A percentile compares a stretch with the other conserved stretches of the same genome.
phyloP scores from a whole-genome alignment of 139 green algal genomes.

The Chlorella ohadii region DNA sequence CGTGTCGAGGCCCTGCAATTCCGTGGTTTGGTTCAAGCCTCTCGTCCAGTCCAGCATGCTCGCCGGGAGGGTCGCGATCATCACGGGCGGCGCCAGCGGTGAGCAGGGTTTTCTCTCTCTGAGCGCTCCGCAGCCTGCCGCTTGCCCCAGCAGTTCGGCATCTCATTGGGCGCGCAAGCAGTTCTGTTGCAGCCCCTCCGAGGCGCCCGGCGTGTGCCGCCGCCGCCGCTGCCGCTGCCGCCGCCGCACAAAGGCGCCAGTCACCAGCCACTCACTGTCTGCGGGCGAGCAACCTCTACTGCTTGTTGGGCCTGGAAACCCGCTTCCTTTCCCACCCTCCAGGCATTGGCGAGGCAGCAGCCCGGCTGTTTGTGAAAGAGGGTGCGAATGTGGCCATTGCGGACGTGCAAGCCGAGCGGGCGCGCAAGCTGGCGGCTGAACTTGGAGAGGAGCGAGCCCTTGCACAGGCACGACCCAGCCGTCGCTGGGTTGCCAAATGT shows the following conservation, averaged over 20 bases:
- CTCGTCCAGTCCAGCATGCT: not conserved
- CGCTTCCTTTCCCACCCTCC: not conserved
- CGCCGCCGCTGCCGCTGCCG: not conserved
- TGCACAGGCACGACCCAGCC: not conserved
- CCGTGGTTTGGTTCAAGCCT: too few species aligned
- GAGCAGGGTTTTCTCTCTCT: not conserved
- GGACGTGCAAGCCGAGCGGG: not conserved
- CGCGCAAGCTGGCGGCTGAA: not conserved
- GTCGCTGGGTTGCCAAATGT: too few species aligned
- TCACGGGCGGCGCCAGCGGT: not conserved
- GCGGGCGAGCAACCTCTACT: not conserved
- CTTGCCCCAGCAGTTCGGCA: too few species aligned
- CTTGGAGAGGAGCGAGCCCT: not conserved
- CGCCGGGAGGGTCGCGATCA: not conserved
- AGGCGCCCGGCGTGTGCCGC: not conserved
- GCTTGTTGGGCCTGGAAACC: too few species aligned
- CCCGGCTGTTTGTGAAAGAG: constrained; percentile 9
- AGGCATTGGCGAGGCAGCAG: constrained; percentile 17
- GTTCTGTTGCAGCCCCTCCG: not conserved
- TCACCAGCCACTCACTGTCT: not conserved
- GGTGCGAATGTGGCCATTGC: constrained; percentile 2
- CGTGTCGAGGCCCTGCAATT: too few species aligned
- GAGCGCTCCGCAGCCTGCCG: not conserved
- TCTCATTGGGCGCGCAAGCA: too few species aligned
- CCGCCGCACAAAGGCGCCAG: not conserved